These are phyloP conservation scores for Candida sp. DNA, from an alignment of 1,139 yeast genomes.

Conservation along the genomic window DNA sequence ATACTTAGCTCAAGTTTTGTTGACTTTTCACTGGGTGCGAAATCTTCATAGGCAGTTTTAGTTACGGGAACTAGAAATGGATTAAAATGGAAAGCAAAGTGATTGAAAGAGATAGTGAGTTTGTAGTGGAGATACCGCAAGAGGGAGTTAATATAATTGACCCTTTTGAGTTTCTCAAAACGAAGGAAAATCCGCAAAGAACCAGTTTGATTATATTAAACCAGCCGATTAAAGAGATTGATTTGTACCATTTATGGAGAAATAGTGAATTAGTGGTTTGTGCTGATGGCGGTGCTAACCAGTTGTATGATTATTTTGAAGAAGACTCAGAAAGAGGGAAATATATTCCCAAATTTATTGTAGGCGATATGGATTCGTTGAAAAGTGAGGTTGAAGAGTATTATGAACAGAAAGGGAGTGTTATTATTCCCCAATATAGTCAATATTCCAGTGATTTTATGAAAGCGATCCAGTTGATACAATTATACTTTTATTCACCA, in stretches of 20 bases:
- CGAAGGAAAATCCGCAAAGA: constrained; percentile 1
- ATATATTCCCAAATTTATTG: constrained; percentile 64
- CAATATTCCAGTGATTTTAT: constrained; percentile 83
- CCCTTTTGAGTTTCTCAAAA: constrained; percentile 24
- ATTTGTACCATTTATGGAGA: constrained; percentile 56
- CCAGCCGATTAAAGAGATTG: constrained; percentile 36
- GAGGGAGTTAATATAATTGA: constrained; percentile 12
- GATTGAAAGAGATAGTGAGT: constrained; percentile 22
- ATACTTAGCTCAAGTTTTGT: too few relatives aligned
- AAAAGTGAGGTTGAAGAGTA: constrained; percentile 42
- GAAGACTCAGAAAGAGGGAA: constrained; percentile 19
- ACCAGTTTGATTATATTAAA: constrained; percentile 50
- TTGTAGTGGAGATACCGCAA: constrained; percentile 16
- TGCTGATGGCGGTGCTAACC: constrained; percentile 94
- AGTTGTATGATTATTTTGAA: constrained; percentile 47
- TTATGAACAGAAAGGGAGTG: constrained; percentile 48
- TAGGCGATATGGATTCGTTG: constrained; percentile 88
- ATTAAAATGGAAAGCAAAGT: constrained; percentile 14
- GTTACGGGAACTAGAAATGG: neutral
- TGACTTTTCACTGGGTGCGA: too few relatives aligned
- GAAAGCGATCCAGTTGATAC: constrained; percentile 49
- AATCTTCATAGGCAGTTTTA: too few relatives aligned
- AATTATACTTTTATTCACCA: constrained; percentile 28
- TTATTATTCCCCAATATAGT: constrained; percentile 54
- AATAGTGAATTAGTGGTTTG: constrained; percentile 57